Conservation (phyloP, 352 stramenopile species). For the Phytophthora pluvialis region DNA sequence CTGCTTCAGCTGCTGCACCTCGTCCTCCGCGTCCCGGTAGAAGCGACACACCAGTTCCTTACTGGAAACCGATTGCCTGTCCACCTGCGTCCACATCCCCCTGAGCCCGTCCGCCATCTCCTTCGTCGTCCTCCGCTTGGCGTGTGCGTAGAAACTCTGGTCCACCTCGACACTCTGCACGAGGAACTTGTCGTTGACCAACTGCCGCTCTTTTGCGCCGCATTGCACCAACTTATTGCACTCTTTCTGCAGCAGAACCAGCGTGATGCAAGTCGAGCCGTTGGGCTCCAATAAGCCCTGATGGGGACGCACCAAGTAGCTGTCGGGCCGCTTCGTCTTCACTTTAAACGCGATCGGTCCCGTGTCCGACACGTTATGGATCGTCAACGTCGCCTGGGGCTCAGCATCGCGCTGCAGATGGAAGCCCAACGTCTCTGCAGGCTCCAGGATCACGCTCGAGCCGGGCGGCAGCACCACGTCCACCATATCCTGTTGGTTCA, state of each 20-base stretch:
- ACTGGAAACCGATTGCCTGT: conserved; percentile 4
- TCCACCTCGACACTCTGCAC: conserved; percentile 5
- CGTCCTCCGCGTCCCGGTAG: background rate
- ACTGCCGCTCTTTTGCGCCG: background rate
- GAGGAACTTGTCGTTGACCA: conserved; percentile 4
- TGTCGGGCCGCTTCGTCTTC: background rate
- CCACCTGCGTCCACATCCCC: conserved; percentile 4
- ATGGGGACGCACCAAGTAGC: conserved; percentile 8
- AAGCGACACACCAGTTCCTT: conserved; percentile 1
- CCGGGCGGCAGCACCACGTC: background rate
- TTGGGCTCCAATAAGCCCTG: conserved; percentile 5
- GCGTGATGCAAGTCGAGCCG: background rate
- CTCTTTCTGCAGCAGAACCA: conserved; percentile 4
- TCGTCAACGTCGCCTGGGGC: background rate
- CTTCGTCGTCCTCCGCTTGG: background rate
- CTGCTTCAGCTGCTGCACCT: background rate
- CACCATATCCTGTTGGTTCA: background rate
- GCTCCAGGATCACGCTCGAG: conserved; percentile 2
- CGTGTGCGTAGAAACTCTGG: background rate
- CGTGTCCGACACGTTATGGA: background rate
- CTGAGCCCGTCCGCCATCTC: background rate
- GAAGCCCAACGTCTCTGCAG: background rate
- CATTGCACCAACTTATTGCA: conserved; percentile 3
- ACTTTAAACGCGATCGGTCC: background rate
- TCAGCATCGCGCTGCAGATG: background rate